A percentile compares a stretch with the other conserved stretches of the same genome.
These are phyloP conservation scores for Thoreauomyces humboldtii DNA, from an alignment of 192 early-diverging fungal species.

Conservation along the genomic window DNA sequence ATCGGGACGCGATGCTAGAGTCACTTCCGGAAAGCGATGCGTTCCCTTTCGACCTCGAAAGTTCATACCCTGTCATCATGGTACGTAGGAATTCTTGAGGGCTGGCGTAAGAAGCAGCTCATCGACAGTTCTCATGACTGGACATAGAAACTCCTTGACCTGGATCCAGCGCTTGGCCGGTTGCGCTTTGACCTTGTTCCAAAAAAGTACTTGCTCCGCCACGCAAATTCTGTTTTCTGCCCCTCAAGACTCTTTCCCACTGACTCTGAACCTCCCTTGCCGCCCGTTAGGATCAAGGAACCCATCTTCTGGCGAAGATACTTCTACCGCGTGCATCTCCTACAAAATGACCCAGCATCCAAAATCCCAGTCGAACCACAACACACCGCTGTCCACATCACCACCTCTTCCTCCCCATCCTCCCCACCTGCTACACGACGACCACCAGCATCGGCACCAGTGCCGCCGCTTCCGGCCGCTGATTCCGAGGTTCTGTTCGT, in stretches of 20 bases:
- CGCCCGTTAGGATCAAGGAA: conserved; percentile 52
- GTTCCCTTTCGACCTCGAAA: conserved; percentile 61
- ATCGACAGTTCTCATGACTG: too few species aligned
- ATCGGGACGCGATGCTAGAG: conserved; percentile 62
- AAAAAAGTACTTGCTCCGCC: too few species aligned
- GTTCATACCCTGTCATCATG: conserved; percentile 52
- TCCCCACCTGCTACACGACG: not conserved
- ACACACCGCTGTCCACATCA: not conserved
- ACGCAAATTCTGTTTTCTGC: too few species aligned
- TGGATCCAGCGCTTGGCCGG: conserved; percentile 51
- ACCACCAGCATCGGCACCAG: not conserved
- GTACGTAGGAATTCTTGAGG: too few species aligned
- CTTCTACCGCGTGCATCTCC: conserved; percentile 63
- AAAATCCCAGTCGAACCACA: not conserved
- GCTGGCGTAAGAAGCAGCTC: too few species aligned
- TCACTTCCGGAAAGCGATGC: conserved; percentile 55
- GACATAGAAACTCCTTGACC: conserved; percentile 43
- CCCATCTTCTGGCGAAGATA: conserved; percentile 66
- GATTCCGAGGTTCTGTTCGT: not conserved
- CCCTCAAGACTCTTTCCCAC: too few species aligned
- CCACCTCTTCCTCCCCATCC: too few species aligned
- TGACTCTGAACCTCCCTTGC: not conserved
- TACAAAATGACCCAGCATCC: conserved; percentile 8
- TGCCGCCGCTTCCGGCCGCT: not conserved
- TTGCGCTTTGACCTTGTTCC: conserved; percentile 71